Conservation (phyloP, 306 rosid genomes). For the Rosa chinensis region DNA sequence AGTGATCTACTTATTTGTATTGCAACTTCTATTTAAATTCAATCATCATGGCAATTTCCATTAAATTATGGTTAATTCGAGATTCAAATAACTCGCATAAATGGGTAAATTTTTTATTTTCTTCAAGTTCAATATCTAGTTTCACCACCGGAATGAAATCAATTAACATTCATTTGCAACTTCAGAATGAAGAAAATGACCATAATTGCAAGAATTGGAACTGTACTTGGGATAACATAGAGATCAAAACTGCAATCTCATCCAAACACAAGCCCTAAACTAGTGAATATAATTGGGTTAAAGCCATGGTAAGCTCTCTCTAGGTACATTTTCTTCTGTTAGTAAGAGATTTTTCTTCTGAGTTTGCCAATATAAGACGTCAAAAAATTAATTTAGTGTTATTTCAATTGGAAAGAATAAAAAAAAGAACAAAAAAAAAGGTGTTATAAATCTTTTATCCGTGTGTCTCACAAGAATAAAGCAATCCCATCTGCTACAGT, state of each 20-base stretch:
- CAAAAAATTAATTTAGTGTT: neutral
- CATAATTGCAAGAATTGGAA: no score
- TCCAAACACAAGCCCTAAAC: neutral
- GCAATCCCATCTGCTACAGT: neutral
- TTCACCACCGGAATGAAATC: no score
- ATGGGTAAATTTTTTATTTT: no score
- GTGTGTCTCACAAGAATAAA: neutral
- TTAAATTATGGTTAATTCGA: no score
- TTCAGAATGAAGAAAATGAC: no score
- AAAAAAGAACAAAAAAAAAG: conserved; percentile 1
- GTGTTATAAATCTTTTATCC: neutral
- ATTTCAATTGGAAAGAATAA: neutral
- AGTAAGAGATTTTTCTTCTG: neutral
- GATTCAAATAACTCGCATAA: no score
- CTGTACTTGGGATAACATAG: no score
- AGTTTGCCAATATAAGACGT: neutral
- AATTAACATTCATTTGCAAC: no score
- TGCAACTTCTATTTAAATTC: no score
- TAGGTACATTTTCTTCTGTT: neutral
- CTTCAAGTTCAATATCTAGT: no score
- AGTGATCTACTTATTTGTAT: neutral
- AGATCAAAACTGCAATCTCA: neutral
- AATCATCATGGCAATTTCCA: no score
- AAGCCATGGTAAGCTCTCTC: neutral
- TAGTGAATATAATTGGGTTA: no score